Conservation (phyloP, 768 basidiomycete genomes). For the Candolleomyces eurysporus region DNA sequence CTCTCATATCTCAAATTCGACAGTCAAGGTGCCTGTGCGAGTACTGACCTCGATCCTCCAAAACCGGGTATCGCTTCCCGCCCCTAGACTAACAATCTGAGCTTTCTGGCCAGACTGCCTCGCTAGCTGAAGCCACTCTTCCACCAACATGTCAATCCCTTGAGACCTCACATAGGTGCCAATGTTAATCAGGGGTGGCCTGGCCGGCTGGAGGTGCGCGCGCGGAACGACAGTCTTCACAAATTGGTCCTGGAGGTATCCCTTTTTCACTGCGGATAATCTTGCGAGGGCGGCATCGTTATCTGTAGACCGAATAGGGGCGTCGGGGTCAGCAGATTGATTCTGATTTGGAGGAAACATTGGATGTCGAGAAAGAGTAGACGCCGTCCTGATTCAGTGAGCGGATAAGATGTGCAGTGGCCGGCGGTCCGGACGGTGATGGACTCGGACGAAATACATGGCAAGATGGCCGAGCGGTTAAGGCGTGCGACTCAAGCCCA, state of each 20-base stretch:
- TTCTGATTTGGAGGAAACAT: slow-evolving; percentile 9
- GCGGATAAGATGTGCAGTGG: background rate
- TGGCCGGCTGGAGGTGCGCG: slow-evolving; percentile 54
- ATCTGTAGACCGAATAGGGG: slow-evolving; percentile 74
- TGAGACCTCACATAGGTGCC: slow-evolving; percentile 87
- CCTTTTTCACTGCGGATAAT: slow-evolving; percentile 76
- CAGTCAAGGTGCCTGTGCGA: background rate
- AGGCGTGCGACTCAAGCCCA: slow-evolving; percentile 44
- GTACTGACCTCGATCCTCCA: slow-evolving; percentile 83
- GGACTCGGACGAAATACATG: slow-evolving; percentile 7
- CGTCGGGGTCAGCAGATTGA: slow-evolving; percentile 44
- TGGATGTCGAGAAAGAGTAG: background rate
- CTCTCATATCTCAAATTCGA: background rate
- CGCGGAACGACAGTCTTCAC: slow-evolving; percentile 66
- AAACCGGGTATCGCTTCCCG: slow-evolving; percentile 94
- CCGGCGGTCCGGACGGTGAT: background rate
- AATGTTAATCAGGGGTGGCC: slow-evolving; percentile 91
- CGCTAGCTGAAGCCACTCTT: slow-evolving; percentile 56
- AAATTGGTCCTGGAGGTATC: slow-evolving; percentile 81
- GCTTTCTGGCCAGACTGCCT: slow-evolving; percentile 43
- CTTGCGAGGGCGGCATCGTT: slow-evolving; percentile 81
- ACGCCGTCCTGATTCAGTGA: background rate
- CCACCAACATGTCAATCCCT: slow-evolving; percentile 76
- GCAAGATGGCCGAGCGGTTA: slow-evolving; percentile 51
- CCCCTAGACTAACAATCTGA: slow-evolving; percentile 93